Evolutionary conservation across 768 basidiomycete species (phyloP), one percentile per base, ranked within the genome.

Genomic region (Postia placenta): DNA sequence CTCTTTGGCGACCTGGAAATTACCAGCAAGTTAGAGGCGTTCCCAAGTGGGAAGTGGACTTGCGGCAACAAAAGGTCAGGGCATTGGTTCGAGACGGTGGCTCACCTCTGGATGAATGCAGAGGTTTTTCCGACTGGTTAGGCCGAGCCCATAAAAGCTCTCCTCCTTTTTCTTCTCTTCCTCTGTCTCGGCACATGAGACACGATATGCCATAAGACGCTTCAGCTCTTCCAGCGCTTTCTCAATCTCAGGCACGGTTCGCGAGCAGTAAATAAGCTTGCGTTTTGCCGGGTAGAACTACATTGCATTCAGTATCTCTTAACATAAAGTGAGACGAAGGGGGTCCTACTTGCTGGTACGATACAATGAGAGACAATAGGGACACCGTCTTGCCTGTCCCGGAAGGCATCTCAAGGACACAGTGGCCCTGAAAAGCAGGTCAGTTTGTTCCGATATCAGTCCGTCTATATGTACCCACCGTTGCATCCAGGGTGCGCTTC

Each of bases 401-500:
- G 11, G 96, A 98, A 53, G 96, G 96, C 96, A 99, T 99, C 73
- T 99, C 96, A 30, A 99, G 78, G n/a, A 98, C 92, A 65, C 96
- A 97, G 58, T 99, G 96, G 43, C 96, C 96, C 93, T 98, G n/a
- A n/a, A 61, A 30, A 57, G 36, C 47, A 25, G 25, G 27, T 23
- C 38, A 20, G 35, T 47, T n/a, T 14, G 41, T 11, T 45, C n/a
- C n/a, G n/a, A n/a, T n/a, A n/a, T n/a, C n/a, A n/a, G n/a, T n/a
- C n/a, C n/a, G n/a, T n/a, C n/a, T n/a, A n/a, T n/a, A n/a, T n/a
- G 12, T 17, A 60, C 72, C 53, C 66, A 93, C 94, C 51, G 90
- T 85, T 28, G 93, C 94, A 69, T 99, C 96, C 15, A 99, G 78
- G 1, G 95, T 92, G 58, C 91, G 76, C 69, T 99, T 99, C 55